Evolutionary conservation across 371 early-diverging fungal genomes (phyloP), one percentile per base, ranked within the genome.

Genomic region (Mortierella sp.): DNA sequence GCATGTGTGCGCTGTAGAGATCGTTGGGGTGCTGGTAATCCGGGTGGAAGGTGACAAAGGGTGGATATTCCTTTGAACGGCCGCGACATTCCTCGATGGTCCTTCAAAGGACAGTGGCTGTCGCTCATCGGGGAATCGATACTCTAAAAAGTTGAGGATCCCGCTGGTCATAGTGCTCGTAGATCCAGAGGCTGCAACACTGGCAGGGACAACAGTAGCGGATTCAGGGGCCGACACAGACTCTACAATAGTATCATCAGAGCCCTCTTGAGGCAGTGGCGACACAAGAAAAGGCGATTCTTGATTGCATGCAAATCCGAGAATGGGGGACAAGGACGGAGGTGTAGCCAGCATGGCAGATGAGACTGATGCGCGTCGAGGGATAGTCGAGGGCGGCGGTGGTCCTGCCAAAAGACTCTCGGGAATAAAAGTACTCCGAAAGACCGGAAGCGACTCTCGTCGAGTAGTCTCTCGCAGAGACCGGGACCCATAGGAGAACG

Each of bases 1-100:
- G 63, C 11, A 71, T 45, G 2, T 29, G 31, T 7, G 68, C 48
- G 45, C 72, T 69, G 68, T 77, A 77, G 7, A 71, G 29, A 53
- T 78, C 75, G n/a, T 74, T 66, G 2, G 82, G 77, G 40, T 77
- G 82, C 44, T 64, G 73, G 68, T 55, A 77, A 37, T 81, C 82
- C 24, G 68, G 77, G 55, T 77, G 82, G 40, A 71, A 69, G 82
- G 82, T 24, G 78, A 82, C 24, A 82, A 66, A 8, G 82, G 82
- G 39, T 82, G 82, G 29, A 82, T 69, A 24, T 29, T 39, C 7
- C 72, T 48, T 34, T 77, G 77, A 1, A 44, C 64, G 0, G 69
- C 58, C 2, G 44, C 48, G 9, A 63, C 8, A 19, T 13, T 45
- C 29, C 37, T 43, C 45, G 4, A 24, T 29, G 26, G 34, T 44